phyloP scores from a whole-genome alignment of 495 filamentous ascomycete genomes.

The Annulohypoxylon maeteangense region DNA sequence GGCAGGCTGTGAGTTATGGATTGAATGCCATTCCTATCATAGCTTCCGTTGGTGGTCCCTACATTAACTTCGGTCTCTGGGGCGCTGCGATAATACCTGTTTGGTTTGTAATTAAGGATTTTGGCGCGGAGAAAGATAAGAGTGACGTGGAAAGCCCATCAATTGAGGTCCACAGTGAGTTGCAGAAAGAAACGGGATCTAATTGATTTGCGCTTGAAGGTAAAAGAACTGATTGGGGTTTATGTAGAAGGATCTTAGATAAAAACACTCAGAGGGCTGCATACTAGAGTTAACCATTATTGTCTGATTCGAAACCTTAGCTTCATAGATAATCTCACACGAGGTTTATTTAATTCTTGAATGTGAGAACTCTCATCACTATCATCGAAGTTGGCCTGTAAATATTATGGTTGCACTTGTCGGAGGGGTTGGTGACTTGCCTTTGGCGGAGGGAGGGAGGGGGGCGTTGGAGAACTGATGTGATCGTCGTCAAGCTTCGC shows the following conservation, averaged over 20 bases:
- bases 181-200: slow-evolving; percentile 11
- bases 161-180: slow-evolving; percentile 8
- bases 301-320: neutral
- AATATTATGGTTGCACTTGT: neutral
- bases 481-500: slow-evolving; percentile 19
- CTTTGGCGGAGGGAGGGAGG: neutral
- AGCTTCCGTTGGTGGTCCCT: slow-evolving; percentile 67
- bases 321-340: neutral
- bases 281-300: too few relatives aligned
- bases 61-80: slow-evolving; percentile 73
- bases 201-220: too few relatives aligned
- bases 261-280: too few relatives aligned
- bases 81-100: slow-evolving; percentile 64
- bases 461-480: slow-evolving; percentile 27
- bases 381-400: neutral
- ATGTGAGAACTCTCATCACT: neutral
- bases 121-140: slow-evolving; percentile 50
- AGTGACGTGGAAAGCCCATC: slow-evolving; percentile 12
- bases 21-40: slow-evolving; percentile 66
- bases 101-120: slow-evolving; percentile 66
- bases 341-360: too few relatives aligned
- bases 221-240: neutral
- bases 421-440: slow-evolving; percentile 6
- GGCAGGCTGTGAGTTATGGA: slow-evolving; percentile 71
- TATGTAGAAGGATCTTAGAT: neutral